These are phyloP conservation scores for Colletotrichum spinosum DNA, from an alignment of 2,329 filamentous ascomycete species.

Conservation along the genomic window DNA sequence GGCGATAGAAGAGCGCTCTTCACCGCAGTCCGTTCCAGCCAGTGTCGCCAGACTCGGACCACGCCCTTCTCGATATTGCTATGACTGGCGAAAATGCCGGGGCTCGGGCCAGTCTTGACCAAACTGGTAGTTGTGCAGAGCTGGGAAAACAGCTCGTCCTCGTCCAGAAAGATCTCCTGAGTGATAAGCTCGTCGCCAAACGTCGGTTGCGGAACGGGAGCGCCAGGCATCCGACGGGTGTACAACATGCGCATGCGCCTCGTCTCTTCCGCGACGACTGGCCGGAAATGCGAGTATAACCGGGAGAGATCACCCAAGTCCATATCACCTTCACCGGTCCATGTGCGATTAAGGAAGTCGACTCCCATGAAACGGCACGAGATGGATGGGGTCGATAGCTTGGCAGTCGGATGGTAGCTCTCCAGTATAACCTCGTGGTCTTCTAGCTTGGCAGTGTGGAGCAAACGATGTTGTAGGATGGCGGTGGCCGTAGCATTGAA, in stretches of 20 bases:
- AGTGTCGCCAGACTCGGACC: slow-evolving; percentile 78
- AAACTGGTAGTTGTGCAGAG: slow-evolving; percentile 76
- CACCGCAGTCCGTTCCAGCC: slow-evolving; percentile 69
- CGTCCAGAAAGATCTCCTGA: slow-evolving; percentile 74
- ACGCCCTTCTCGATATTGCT: slow-evolving; percentile 76
- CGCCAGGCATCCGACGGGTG: slow-evolving; percentile 42
- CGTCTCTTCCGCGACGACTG: slow-evolving; percentile 67
- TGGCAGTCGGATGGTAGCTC: slow-evolving; percentile 79
- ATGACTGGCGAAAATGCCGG: slow-evolving; percentile 72
- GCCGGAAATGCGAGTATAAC: slow-evolving; percentile 79
- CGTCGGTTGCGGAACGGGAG: slow-evolving; percentile 41
- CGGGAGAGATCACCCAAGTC: slow-evolving; percentile 56
- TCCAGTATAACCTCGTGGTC: slow-evolving; percentile 80
- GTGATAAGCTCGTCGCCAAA: slow-evolving; percentile 59
- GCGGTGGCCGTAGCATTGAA: slow-evolving; percentile 73
- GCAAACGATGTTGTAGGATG: slow-evolving; percentile 73
- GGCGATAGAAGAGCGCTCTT: slow-evolving; percentile 51
- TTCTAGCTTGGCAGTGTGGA: slow-evolving; percentile 66
- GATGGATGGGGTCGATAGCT: slow-evolving; percentile 75
- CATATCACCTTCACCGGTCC: slow-evolving; percentile 19
- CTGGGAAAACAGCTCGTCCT: slow-evolving; percentile 79
- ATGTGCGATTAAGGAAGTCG: slow-evolving; percentile 62
- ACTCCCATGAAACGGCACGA: slow-evolving; percentile 75
- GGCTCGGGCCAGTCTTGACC: slow-evolving; percentile 71
- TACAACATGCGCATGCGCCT: slow-evolving; percentile 48